Evolutionary conservation across 2,329 filamentous ascomycete genomes (phyloP).

Genomic region (Epichloe gansuensis): DNA sequence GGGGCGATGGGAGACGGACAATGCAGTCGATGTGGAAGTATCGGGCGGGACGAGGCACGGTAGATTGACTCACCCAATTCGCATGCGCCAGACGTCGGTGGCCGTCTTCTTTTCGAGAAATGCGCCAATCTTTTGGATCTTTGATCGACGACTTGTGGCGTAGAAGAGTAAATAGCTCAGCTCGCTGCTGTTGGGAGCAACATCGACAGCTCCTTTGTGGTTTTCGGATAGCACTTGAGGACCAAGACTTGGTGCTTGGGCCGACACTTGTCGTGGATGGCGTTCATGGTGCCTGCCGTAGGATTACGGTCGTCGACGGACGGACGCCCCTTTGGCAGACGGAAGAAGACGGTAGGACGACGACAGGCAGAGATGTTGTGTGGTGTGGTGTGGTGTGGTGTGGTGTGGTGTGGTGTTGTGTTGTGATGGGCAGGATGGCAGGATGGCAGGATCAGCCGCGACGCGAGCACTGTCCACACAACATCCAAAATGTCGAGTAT

Average conservation of each 20-base stretch:
- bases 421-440: neutral
- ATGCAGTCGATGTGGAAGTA: neutral
- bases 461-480: neutral
- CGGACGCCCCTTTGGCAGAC: neutral
- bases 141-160: slow-evolving; percentile 83
- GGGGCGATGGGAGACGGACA: neutral
- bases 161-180: slow-evolving; percentile 96
- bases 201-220: slow-evolving; percentile 78
- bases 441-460: neutral
- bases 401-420: neutral
- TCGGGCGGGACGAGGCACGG: neutral
- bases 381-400: too few species aligned
- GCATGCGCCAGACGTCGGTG: slow-evolving; percentile 77
- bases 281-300: slow-evolving; percentile 38
- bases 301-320: neutral
- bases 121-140: slow-evolving; percentile 88
- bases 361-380: neutral
- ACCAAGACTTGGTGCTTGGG: slow-evolving; percentile 96
- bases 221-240: slow-evolving; percentile 90
- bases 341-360: neutral
- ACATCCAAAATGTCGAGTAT: neutral
- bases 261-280: slow-evolving; percentile 57
- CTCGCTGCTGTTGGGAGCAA: slow-evolving; percentile 93
- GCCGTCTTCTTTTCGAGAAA: slow-evolving; percentile 93
- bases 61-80: slow-evolving; percentile 56